Evolutionary conservation across 768 basidiomycete genomes (phyloP), one percentile per base, ranked within the genome.

Genomic region (Pulveroboletus ravenelii): DNA sequence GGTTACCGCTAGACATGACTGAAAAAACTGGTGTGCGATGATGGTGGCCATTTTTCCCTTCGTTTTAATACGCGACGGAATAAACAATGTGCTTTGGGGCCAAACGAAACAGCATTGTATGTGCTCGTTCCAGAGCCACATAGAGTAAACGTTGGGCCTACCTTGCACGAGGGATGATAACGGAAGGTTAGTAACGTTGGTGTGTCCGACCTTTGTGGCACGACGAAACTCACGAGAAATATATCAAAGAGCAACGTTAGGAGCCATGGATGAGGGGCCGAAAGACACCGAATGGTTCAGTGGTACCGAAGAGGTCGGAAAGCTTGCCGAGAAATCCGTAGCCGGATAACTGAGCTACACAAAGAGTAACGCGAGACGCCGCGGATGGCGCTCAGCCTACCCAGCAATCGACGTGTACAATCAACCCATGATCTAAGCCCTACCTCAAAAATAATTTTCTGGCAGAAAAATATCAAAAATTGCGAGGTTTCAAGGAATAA

Each of bases 1-100:
- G 6, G 35, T 23, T 29, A 34, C 5, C 12, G 32, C 3, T 47
- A 27, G 53, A 17, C 67, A 69, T 69, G 35, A n/a, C n/a, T n/a
- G 9, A 35, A n/a, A 35, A 35, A 34, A 14, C 14, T 15, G 32
- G 14, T 14, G 14, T 14, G 12, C 6, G 32, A 34, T 6, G 32
- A 29, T 35, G 43, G 14, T 15, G 35, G 48, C 25, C 25, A 23
- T 3, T 7, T 9, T 14, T 5, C 30, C 27, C n/a, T 29, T 30
- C 35, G 27, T 13, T 36, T 50, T 36, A 20, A 48, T 50, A 35
- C 3, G 6, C 14, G 2, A 2, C 17, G 14, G 42, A 23, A 17
- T 23, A 10, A 35, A 30, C 8, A 23, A 50, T 18, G 45, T 30
- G 30, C 17, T 14, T 7, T 5, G 15, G 25, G 31, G 10, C 29